phyloP scores from a whole-genome alignment of 1,284 basidiomycete species.

The Salmacisia buchloeana region DNA sequence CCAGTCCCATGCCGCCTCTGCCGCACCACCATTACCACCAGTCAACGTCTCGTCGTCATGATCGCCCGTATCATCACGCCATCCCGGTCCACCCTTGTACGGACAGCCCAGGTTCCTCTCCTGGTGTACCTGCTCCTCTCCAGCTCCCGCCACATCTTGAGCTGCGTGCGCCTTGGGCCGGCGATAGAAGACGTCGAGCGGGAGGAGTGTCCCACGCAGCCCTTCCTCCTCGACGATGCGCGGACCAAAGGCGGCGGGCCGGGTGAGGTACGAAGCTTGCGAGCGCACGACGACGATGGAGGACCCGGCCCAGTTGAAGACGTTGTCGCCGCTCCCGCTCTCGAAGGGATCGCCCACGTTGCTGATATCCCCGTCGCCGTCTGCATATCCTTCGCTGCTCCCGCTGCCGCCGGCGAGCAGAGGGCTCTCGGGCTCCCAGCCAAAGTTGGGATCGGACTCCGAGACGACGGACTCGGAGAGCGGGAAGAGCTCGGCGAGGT shows the following conservation, averaged over 20 bases:
- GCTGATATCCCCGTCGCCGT: background rate
- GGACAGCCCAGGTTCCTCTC: slow-evolving; percentile 27
- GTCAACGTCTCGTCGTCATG: slow-evolving; percentile 20
- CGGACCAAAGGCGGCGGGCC: slow-evolving; percentile 46
- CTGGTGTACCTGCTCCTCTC: background rate
- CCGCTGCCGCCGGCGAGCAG: too few relatives aligned
- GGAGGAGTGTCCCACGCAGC: slow-evolving; percentile 31
- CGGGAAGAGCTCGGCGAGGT: background rate
- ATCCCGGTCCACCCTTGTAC: slow-evolving; percentile 29
- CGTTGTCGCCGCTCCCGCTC: background rate
- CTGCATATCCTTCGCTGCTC: background rate
- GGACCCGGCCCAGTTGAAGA: background rate
- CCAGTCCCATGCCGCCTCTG: background rate
- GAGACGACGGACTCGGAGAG: background rate
- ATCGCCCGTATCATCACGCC: slow-evolving; percentile 19
- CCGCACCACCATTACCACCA: background rate
- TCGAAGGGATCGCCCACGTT: background rate
- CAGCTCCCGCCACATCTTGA: background rate
- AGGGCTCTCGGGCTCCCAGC: background rate
- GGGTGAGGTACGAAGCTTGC: slow-evolving; percentile 41
- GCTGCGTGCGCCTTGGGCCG: slow-evolving; percentile 11
- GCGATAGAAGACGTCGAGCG: slow-evolving; percentile 38
- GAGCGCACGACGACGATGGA: slow-evolving; percentile 16
- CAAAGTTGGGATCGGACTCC: background rate
- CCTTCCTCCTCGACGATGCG: slow-evolving; percentile 31